Conservation (phyloP, 352 stramenopile species). For the Sclerospora graminicola region DNA sequence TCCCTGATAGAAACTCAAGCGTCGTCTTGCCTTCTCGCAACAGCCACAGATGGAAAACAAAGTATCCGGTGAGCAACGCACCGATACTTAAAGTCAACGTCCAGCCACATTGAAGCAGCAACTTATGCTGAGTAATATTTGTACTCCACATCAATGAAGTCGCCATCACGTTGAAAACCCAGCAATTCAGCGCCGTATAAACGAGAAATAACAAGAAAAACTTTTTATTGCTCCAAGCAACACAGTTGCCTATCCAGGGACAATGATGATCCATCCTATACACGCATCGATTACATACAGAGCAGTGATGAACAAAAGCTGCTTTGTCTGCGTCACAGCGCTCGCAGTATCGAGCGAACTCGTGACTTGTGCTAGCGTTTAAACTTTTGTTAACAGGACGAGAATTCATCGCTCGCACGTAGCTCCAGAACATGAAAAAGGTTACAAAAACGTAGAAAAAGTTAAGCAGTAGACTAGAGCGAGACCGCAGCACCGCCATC, state of each 20-base stretch:
- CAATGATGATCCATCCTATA: conserved; percentile 84
- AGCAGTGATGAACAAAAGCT: conserved; percentile 65
- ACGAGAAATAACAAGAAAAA: conserved; percentile 72
- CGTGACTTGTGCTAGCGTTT: background rate
- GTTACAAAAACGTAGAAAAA: conserved; percentile 27
- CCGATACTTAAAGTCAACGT: conserved; percentile 42
- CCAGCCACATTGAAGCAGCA: conserved; percentile 35
- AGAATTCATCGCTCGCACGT: conserved; percentile 34
- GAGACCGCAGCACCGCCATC: conserved; percentile 25
- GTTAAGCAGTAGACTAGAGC: conserved; percentile 18
- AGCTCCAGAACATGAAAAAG: conserved; percentile 73
- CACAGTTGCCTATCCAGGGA: conserved; percentile 79
- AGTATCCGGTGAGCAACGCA: conserved; percentile 51
- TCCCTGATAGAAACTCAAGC: conserved; percentile 55
- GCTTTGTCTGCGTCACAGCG: conserved; percentile 60
- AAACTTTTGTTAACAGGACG: conserved; percentile 9
- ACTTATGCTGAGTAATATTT: conserved; percentile 1
- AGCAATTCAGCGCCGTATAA: conserved; percentile 60
- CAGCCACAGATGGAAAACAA: conserved; percentile 69
- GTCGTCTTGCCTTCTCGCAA: conserved; percentile 55
- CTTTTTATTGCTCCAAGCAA: conserved; percentile 82
- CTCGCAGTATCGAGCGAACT: conserved; percentile 54
- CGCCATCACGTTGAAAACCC: conserved; percentile 42
- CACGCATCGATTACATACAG: conserved; percentile 55
- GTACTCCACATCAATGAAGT: conserved; percentile 19